Percentiles rank a stretch among this genome's conserved stretches.
These are phyloP conservation scores for Sphagnum tenellum DNA, from an alignment of 225 moss, liverwort and hornwort genomes.

Conservation along the genomic window DNA sequence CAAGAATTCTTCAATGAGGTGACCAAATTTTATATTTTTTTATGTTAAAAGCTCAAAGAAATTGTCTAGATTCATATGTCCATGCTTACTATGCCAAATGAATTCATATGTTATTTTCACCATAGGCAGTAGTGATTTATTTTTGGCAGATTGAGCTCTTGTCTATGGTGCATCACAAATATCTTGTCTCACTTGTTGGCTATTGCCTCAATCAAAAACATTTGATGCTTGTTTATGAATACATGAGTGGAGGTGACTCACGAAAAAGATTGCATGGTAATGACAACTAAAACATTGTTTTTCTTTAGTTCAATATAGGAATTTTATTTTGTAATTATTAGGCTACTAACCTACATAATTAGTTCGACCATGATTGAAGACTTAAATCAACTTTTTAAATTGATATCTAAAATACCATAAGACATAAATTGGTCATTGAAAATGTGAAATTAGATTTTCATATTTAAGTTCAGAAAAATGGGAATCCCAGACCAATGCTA, in stretches of 20 bases:
- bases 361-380: too few relatives aligned
- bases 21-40: not conserved
- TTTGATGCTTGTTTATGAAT: slow-evolving; percentile 41
- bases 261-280: slow-evolving; percentile 34
- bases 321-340: too few relatives aligned
- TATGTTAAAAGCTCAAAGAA: not conserved
- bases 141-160: slow-evolving; percentile 39
- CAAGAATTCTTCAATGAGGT: slow-evolving; percentile 44
- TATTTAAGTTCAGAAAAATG: too few relatives aligned
- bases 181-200: slow-evolving; percentile 43
- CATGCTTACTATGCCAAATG: not conserved
- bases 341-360: not conserved
- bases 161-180: slow-evolving; percentile 35
- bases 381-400: too few relatives aligned
- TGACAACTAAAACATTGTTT: not conserved
- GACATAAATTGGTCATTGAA: not conserved
- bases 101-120: not conserved
- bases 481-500: too few relatives aligned
- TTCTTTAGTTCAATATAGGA: not conserved
- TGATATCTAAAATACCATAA: too few relatives aligned
- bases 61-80: not conserved
- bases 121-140: not conserved
- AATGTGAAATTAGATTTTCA: not conserved
- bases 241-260: slow-evolving; percentile 43
- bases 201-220: slow-evolving; percentile 14